A percentile compares a stretch with the other conserved stretches of the same genome.
Conservation (phyloP, 345 rosid species). For the Salix purpurea region DNA sequence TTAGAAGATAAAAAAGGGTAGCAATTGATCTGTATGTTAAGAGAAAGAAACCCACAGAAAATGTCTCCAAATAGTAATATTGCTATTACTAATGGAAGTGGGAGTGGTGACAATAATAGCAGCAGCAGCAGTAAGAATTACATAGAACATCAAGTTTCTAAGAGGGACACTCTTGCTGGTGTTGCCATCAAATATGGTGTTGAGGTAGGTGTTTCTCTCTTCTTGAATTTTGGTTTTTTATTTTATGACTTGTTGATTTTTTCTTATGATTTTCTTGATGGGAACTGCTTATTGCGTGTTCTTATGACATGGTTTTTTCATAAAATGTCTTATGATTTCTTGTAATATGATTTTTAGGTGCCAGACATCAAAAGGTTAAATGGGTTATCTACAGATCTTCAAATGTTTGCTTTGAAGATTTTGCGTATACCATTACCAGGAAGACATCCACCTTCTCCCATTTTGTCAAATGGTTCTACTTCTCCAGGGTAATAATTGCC, state of each 20-base stretch:
- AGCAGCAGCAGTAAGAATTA: conserved; percentile 13
- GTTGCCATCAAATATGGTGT: conserved; percentile 92
- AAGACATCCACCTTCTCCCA: conserved; percentile 74
- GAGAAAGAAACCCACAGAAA: not conserved
- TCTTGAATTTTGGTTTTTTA: not conserved
- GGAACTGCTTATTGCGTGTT: not conserved
- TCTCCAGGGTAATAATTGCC: conserved; percentile 36
- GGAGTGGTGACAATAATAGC: not conserved
- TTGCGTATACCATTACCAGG: conserved; percentile 82
- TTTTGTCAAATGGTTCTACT: conserved; percentile 39
- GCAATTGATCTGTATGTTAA: not conserved
- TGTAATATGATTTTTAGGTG: conserved; percentile 35
- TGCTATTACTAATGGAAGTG: not conserved
- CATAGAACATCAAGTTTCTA: conserved; percentile 68
- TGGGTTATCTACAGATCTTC: conserved; percentile 79
- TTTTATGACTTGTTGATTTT: not conserved
- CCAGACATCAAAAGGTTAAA: conserved; percentile 78
- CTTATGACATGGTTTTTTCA: not conserved
- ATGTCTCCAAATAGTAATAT: conserved; percentile 36
- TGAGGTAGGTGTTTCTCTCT: conserved; percentile 61
- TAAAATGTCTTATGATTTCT: not conserved
- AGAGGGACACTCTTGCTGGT: conserved; percentile 86
- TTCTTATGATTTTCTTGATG: not conserved
- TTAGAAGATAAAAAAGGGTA: not conserved
- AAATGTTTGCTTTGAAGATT: conserved; percentile 80